Evolutionary conservation across 2,329 filamentous ascomycete genomes (phyloP).

Genomic region (Pestalotiopsis sp.): DNA sequence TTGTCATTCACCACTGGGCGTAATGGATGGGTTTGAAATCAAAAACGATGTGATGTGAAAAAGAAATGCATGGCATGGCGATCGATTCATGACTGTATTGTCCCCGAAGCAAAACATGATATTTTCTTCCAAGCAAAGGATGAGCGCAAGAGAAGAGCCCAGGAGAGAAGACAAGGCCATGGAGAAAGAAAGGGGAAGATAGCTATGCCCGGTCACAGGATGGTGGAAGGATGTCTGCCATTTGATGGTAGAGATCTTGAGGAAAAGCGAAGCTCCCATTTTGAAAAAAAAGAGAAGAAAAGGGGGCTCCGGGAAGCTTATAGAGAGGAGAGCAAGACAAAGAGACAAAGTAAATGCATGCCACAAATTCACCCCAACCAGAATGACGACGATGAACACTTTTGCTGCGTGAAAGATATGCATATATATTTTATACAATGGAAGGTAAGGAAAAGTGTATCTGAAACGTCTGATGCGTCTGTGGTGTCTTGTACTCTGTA

Average conservation of each 20-base stretch:
- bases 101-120: neutral
- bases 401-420: neutral
- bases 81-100: slow-evolving; percentile 1
- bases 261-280: neutral
- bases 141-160: neutral
- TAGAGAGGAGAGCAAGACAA: neutral
- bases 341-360: neutral
- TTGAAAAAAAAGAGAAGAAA: neutral
- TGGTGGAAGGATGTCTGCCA: too few relatives aligned
- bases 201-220: too few relatives aligned
- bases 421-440: neutral
- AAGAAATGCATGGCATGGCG: slow-evolving; percentile 8
- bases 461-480: neutral
- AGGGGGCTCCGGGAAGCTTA: neutral
- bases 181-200: neutral
- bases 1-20: neutral
- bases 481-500: neutral
- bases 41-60: slow-evolving; percentile 5
- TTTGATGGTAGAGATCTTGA: too few relatives aligned
- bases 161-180: neutral
- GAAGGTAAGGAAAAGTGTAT: neutral
- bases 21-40: slow-evolving; percentile 5
- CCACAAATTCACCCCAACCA: neutral
- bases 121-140: neutral
- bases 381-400: neutral